Evolutionary conservation across 345 rosid species (phyloP), one percentile per base, ranked within the genome.

Genomic region (Acer negundo): DNA sequence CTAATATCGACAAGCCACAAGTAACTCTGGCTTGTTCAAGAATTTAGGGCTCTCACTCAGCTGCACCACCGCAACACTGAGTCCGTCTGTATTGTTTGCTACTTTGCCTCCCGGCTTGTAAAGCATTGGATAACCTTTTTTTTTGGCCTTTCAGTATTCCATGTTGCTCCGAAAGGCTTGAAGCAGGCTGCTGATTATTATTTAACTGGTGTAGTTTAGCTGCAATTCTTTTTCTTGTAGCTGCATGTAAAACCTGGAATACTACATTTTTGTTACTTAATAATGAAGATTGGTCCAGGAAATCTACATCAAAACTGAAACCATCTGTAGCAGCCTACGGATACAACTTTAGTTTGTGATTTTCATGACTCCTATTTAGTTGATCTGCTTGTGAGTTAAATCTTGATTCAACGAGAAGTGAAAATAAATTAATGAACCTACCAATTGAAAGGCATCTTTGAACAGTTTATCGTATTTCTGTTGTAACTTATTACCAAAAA

Each of bases 81-180:
- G 49, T 10, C 49, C 3, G 2, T 10, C 13, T 46, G 2, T 46
- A 10, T 10, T 46, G 49, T 46, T 23, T 20, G 26, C 72, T 23
- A 44, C 72, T 68, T 68, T 47, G 20, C 72, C 12, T 17, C 26
- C 31, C 23, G 73, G 61, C 22, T 49, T 10, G 9, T 13, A 49
- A 51, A 69, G 38, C 73, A 70, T 70, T 49, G 42, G 63, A 31
- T 71, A 38, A 49, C n/a, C 64, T 53, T 71, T n/a, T 63, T 10
- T 10, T 28, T 55, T 61, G 23, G 17, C 49, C 38, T 31, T 70
- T 35, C 63, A 53, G 40, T 19, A 56, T 55, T 69, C 61, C 6
- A 31, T 19, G 40, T 55, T 9, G 11, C 64, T 53, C 47, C 0
- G 15, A 23, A 31, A 7, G 46, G 63, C 38, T 28, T 71, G 20